Evolutionary conservation across 2,329 filamentous ascomycete species (phyloP), one percentile per base, ranked within the genome.

Genomic region (Phaeosphaeriaceae sp.): DNA sequence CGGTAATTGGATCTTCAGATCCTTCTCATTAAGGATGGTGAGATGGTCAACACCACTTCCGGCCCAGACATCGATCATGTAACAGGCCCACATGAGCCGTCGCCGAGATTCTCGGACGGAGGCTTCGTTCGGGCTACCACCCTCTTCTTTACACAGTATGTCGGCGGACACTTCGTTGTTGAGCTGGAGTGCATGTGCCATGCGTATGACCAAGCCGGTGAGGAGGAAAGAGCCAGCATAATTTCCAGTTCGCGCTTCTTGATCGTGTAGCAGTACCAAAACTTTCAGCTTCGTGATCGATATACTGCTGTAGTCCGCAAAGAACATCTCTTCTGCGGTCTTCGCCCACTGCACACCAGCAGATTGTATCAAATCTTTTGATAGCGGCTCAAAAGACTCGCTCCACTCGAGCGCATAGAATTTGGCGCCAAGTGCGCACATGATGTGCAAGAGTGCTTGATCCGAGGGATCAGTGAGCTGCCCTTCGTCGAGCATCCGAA

Each of bases 61-160:
- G 40, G 72, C 72, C 72, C 72, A 75, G 10, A 75, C 71, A 56
- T 75, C 72, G 42, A 75, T 69, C 71, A 75, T 72, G 53, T 74
- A 75, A 50, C 72, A 75, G 10, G 72, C 71, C 72, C 72, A 75
- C 72, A 75, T 75, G 10, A 75, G 50, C n/a, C 72, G 59, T 54
- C 72, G 63, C n/a, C 68, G 61, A 21, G 69, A 73, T 40, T 75
- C 72, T 57, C 66, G 59, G 26, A 71, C 63, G 8, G 72, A 73
- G 2, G 70, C 65, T 53, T 75, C 72, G 44, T 74, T 75, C 1
- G 70, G 67, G 24, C 63, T 67, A 15, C 63, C 59, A 10, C 67
- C 60, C 13, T 72, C 61, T 40, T 70, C 64, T 55, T 70, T 72
- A 48, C 70, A 73, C 13, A 74, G 48, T 10, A 74, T 59, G 19